Base-by-base conservation (phyloP, 2,329 filamentous ascomycete genomes). In the Sclerotinia minor region DNA sequence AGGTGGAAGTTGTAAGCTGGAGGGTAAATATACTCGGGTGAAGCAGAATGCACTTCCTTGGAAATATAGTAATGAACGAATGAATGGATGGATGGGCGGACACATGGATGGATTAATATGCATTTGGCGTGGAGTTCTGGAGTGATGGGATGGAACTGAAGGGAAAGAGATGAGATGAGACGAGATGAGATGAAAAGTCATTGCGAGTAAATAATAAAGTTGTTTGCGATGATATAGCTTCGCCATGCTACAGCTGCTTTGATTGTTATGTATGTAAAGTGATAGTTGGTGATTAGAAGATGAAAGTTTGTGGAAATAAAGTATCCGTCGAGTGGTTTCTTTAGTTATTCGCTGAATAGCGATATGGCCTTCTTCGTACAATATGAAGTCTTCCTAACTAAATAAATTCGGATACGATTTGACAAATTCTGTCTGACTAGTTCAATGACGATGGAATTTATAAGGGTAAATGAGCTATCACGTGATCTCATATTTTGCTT, bases 121-220 rank as follows among this genome's bases (percentile, higher is more conserved):
- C 44, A 61, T 61, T 61, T 61, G 44, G 58, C 58, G 44, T n/a
- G 58, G 58, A 35, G 58, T 49, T 61, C 11, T 9, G 57, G 41
- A 32, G 57, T 32, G 26, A 24, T 49, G 44, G 26, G 11, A n/a
- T 35, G 19, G 29, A 9, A 54, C 32, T 1, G 26, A 7, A 60
- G 24, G 21, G 29, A 19, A 35, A 9, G 15, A 45, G 54, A 26
- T 26, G 35, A 26, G 24, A 17, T n/a, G n/a, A n/a, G n/a, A n/a
- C n/a, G n/a, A n/a, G n/a, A n/a, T 17, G 15, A 32, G 54, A 26
- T 26, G 35, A 26, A 41, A 17, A 38, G n/a, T 15, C 5, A 58
- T 41, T 11, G 32, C 9, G 15, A 19, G 21, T 15, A 58, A n/a
- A 17, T 26, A 15, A 58, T n/a, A n/a, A 41, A 11, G 17, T 41